Conservation (phyloP, 768 basidiomycete genomes). For the Tricholoma matsutake region DNA sequence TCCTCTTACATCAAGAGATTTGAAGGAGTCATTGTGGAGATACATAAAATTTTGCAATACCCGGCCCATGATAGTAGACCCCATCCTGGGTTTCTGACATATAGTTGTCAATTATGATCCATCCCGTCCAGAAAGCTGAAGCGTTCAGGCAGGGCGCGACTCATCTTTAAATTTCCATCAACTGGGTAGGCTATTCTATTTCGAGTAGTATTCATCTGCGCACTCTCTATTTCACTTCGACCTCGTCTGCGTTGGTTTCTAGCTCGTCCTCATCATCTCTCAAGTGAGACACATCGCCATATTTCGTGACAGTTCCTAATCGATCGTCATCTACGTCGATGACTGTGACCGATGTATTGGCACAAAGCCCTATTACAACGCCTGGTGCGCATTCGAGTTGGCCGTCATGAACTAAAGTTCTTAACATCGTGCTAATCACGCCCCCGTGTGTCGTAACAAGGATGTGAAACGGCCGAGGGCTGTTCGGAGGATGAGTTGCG, state of each 20-base stretch:
- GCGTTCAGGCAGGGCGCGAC: no score
- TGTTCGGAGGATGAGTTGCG: slow-evolving; percentile 18
- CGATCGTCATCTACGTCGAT: slow-evolving; percentile 47
- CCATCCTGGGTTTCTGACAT: no score
- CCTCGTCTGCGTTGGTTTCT: slow-evolving; percentile 52
- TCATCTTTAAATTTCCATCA: no score
- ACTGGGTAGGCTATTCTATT: no score
- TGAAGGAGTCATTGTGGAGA: no score
- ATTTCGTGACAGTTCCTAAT: slow-evolving; percentile 44
- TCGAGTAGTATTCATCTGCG: no score
- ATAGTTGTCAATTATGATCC: no score
- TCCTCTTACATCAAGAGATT: no score
- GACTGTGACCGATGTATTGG: slow-evolving; percentile 57
- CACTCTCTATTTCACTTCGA: slow-evolving; percentile 7
- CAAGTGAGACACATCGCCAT: slow-evolving; percentile 57
- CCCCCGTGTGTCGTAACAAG: slow-evolving; percentile 70
- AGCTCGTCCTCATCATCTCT: slow-evolving; percentile 27
- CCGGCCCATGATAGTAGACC: no score
- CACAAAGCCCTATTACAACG: slow-evolving; percentile 34
- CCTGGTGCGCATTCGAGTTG: slow-evolving; percentile 34
- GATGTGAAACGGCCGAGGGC: slow-evolving; percentile 34
- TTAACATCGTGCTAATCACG: slow-evolving; percentile 53
- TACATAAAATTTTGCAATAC: no score
- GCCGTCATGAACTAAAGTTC: slow-evolving; percentile 40
- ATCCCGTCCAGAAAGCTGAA: no score